phyloP scores from a whole-genome alignment of 1,284 basidiomycete genomes.

The Lignosus rhinocerotis region DNA sequence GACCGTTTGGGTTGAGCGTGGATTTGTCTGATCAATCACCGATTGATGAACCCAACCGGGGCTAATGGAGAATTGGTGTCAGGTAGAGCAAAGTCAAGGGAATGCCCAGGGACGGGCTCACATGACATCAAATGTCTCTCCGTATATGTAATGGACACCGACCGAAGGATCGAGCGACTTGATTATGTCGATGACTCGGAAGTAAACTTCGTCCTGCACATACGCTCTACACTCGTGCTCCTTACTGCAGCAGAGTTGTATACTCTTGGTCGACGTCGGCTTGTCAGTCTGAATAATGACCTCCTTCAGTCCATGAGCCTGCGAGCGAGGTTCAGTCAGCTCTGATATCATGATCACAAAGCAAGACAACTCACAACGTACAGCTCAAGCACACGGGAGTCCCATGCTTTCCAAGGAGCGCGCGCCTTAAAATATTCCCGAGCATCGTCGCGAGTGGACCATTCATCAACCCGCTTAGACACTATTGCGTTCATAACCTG shows the following conservation, averaged over 20 bases:
- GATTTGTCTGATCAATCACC: too few species aligned
- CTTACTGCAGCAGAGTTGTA: slow-evolving; percentile 4
- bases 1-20: too few species aligned
- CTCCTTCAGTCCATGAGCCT: too few species aligned
- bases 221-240: slow-evolving; percentile 10
- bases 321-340: too few species aligned
- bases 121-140: too few species aligned
- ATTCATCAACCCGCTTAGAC: slow-evolving; percentile 15
- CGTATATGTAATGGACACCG: background rate
- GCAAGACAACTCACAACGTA: slow-evolving; percentile 11
- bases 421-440: slow-evolving; percentile 17
- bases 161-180: background rate
- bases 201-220: slow-evolving; percentile 9
- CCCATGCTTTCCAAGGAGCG: slow-evolving; percentile 22
- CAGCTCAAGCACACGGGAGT: slow-evolving; percentile 16
- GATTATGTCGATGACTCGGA: slow-evolving; percentile 5
- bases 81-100: too few species aligned
- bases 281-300: too few species aligned
- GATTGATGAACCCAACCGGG: too few species aligned
- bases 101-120: background rate
- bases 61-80: too few species aligned
- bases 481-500: slow-evolving; percentile 8
- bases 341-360: too few species aligned
- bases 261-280: background rate
- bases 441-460: slow-evolving; percentile 17